Conservation (phyloP, 2,329 filamentous ascomycete species). For the Harringtonia lauricola region DNA sequence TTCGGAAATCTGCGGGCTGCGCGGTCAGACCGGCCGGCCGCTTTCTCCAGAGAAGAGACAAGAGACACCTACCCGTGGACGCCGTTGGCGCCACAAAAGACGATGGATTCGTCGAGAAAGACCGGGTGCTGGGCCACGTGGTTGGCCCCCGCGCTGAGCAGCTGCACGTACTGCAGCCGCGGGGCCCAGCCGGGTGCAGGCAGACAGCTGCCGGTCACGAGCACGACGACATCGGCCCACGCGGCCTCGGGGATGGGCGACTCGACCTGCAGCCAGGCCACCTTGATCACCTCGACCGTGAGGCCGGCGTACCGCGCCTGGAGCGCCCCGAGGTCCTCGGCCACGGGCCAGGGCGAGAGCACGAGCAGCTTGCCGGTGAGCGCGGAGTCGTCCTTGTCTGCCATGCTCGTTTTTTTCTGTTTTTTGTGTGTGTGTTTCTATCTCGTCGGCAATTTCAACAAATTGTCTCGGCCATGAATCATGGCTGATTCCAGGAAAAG, state of each 20-base stretch:
- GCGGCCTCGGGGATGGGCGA: conserved; percentile 21
- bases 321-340: background rate
- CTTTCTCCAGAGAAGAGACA: background rate
- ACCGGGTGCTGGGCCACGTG: conserved; percentile 32
- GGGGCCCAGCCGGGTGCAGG: conserved; percentile 24
- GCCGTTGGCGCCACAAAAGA: conserved; percentile 44
- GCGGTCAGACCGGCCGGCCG: background rate
- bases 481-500: too few species aligned
- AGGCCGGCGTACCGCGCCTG: conserved; percentile 30
- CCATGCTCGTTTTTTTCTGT: too few species aligned
- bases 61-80: conserved; percentile 38
- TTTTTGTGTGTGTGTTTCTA: too few species aligned
- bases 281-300: conserved; percentile 21
- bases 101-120: conserved; percentile 36
- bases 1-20: conserved; percentile 44
- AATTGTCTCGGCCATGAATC: too few species aligned
- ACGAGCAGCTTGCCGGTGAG: too few species aligned
- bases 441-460: too few species aligned
- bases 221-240: conserved; percentile 36
- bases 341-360: too few species aligned
- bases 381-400: too few species aligned
- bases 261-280: conserved; percentile 10
- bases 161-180: conserved; percentile 40
- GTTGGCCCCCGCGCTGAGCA: conserved; percentile 43
- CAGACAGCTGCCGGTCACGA: conserved; percentile 19